These are phyloP conservation scores for Suhomyces canberraensis DNA, from an alignment of 805 yeast species.

Conservation along the genomic window DNA sequence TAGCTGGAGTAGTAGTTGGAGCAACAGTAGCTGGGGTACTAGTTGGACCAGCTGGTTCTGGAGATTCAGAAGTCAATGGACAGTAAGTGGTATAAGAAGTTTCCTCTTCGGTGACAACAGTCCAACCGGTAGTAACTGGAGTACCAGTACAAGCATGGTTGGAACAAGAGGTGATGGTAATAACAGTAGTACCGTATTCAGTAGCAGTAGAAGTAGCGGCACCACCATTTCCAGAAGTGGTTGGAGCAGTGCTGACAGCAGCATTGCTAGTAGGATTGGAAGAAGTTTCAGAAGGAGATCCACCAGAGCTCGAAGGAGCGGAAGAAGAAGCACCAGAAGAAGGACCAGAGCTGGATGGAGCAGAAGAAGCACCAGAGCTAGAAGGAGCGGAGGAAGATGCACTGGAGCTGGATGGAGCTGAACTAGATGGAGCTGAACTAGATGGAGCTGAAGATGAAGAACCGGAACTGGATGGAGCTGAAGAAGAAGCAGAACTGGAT, in stretches of 20 bases:
- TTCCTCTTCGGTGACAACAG: conserved; percentile 30
- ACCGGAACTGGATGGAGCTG: neutral
- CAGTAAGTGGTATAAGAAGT: conserved; percentile 36
- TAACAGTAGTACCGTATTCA: conserved; percentile 21
- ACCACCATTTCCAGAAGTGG: conserved; percentile 17
- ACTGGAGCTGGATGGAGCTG: neutral
- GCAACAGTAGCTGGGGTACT: neutral
- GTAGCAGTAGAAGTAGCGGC: conserved; percentile 18
- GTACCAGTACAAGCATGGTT: conserved; percentile 23
- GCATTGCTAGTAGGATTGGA: conserved; percentile 1
- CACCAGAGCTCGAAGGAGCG: conserved; percentile 1
- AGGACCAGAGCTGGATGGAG: conserved; percentile 1
- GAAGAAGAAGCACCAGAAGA: conserved; percentile 3
- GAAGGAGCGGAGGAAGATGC: conserved; percentile 5
- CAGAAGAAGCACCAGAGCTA: conserved; percentile 2
- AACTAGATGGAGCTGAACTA: neutral
- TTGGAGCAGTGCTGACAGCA: conserved; percentile 1
- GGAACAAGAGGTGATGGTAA: conserved; percentile 36
- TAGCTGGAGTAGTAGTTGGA: neutral
- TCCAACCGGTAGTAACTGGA: conserved; percentile 32
- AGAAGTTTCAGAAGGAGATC: conserved; percentile 1
- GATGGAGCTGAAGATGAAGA: conserved; percentile 1
- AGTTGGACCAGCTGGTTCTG: conserved; percentile 3
- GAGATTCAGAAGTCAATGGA: conserved; percentile 19
- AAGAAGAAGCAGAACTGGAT: conserved; percentile 1